Base-by-base conservation (phyloP, 1,284 basidiomycete species). In the Leccinum subrobustum region DNA sequence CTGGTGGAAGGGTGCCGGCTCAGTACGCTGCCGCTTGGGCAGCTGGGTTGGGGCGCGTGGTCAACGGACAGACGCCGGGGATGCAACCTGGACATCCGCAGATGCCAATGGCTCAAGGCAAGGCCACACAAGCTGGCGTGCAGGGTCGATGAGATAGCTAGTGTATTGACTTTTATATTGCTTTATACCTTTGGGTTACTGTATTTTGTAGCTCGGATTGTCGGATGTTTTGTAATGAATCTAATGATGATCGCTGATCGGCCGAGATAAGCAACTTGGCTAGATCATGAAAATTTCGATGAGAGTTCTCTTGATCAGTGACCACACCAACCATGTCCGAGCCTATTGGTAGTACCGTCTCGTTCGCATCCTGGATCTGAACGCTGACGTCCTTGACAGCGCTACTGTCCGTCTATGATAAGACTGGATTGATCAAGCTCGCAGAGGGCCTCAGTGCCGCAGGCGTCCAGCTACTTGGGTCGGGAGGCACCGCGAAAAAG, bases 321-420 rank as follows among this genome's bases (percentile, higher is more conserved):
- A 73, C 51, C 25, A 25, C 54, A 57, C 27, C 58, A 37, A 73
- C 67, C 60, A 69, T 72, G 70, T 61, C 72, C 16, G 60, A 59
- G 42, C 62, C 69, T 58, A 70, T 65, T 60, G 72, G 74, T 76
- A 64, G 37, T 39, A 39, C 16, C 27, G 70, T 29, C 37, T 57
- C 55, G 4, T 2, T 9, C 20, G 31, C 42, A 7, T 44, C 52
- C n/a, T 56, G 3, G 54, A 54, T 39, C 18, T 44, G 14, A 6
- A 0, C 33, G 5, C 47, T 71, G 53, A 75, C 51, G 14, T 57
- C 2, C 8, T 58, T 9, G 50, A 63, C 52, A 92, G 96, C 96
- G 29, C 81, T 99, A 60, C 81, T 99, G 59, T 98, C 96, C 48
- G 97, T 98, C 60, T 99, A 98, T 76, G 96, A 99, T 83, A 99